These are phyloP conservation scores for Haplosporangium sp. DNA, from an alignment of 371 early-diverging fungal genomes.

Conservation along the genomic window DNA sequence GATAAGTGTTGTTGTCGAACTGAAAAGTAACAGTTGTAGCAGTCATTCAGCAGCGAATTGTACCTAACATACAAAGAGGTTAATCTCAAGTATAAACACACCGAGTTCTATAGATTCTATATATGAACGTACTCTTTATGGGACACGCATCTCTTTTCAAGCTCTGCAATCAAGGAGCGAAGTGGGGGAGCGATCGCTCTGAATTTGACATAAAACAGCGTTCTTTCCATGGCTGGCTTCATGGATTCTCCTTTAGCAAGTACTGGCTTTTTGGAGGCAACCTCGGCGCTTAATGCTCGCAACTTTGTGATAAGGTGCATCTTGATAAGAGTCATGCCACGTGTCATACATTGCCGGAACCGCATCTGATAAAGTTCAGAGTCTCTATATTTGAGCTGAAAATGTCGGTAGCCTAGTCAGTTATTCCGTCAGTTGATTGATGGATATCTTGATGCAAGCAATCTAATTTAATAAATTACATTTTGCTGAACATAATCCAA, in stretches of 20 bases:
- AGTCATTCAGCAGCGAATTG: conserved; percentile 78
- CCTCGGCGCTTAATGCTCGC: conserved; percentile 72
- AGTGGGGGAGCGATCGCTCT: conserved; percentile 73
- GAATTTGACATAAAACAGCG: conserved; percentile 84
- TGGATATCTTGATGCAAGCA: not conserved
- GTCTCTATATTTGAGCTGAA: conserved; percentile 79
- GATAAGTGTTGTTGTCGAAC: conserved; percentile 76
- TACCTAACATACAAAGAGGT: conserved; percentile 58
- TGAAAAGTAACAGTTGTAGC: conserved; percentile 76
- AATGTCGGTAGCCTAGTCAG: not conserved
- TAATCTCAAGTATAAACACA: not conserved
- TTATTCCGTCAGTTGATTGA: not conserved
- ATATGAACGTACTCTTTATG: conserved; percentile 75
- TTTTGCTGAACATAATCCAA: conserved; percentile 81
- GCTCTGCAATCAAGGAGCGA: conserved; percentile 72
- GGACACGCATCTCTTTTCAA: conserved; percentile 75
- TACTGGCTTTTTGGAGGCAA: conserved; percentile 61
- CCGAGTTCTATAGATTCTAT: too few species aligned
- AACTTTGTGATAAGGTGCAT: conserved; percentile 83
- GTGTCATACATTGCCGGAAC: conserved; percentile 91
- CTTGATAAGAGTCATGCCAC: conserved; percentile 90
- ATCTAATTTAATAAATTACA: conserved; percentile 58
- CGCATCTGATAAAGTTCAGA: conserved; percentile 91
- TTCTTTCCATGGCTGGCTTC: conserved; percentile 53
- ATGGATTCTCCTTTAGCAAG: conserved; percentile 55